Percentiles rank a stretch among this genome's conserved stretches.
Conservation (phyloP, 139 green algal species). For the Chlamydomonas urium region DNA sequence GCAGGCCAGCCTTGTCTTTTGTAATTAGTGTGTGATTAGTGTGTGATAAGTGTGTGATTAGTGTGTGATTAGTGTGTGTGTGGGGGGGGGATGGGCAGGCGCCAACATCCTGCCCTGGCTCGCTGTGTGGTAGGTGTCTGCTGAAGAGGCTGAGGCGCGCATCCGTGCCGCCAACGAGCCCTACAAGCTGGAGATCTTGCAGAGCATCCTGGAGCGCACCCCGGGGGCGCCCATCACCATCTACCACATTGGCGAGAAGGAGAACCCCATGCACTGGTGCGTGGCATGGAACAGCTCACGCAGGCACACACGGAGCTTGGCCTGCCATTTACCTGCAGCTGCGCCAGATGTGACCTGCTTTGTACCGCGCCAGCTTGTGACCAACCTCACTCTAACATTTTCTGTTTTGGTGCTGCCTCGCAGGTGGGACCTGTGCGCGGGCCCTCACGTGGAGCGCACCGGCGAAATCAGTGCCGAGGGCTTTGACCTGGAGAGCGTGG, state of each 20-base stretch:
- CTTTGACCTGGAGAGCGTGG: conserved; percentile 87
- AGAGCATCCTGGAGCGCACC: conserved; percentile 70
- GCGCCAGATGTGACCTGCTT: too few relatives aligned
- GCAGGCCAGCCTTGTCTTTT: too few relatives aligned
- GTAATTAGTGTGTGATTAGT: too few relatives aligned
- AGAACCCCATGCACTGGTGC: conserved; percentile 49
- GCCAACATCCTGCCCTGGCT: too few relatives aligned
- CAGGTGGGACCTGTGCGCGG: conserved; percentile 45
- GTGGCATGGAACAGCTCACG: too few relatives aligned
- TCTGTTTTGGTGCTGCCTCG: not conserved
- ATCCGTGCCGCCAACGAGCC: conserved; percentile 84
- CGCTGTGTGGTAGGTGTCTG: conserved; percentile 50
- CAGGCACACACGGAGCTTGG: too few relatives aligned
- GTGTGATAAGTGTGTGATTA: too few relatives aligned
- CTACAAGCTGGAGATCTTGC: conserved; percentile 97
- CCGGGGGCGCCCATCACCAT: conserved; percentile 90
- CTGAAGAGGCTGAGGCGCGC: conserved; percentile 72
- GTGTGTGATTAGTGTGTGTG: too few relatives aligned
- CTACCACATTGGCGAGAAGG: conserved; percentile 90
- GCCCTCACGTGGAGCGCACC: conserved; percentile 87
- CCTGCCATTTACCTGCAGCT: too few relatives aligned
- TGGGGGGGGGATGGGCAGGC: too few relatives aligned
- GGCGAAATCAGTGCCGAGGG: conserved; percentile 73
- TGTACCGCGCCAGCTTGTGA: too few relatives aligned
- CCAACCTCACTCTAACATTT: too few relatives aligned